Base-by-base conservation (phyloP, 345 rosid species). In the Luvunga scandens region DNA sequence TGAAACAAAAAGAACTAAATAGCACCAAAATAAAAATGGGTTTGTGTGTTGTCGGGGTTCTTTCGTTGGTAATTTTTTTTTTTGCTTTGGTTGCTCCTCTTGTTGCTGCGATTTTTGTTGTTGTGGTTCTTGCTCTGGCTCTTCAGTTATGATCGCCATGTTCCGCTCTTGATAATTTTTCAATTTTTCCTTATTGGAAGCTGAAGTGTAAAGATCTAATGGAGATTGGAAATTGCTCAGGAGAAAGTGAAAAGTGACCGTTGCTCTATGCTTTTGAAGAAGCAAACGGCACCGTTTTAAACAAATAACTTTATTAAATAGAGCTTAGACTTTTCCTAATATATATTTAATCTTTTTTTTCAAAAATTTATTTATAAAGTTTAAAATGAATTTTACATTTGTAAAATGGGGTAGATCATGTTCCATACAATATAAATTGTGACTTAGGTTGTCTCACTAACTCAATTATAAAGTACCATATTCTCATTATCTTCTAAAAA, bases 11-110 rank as follows among this genome's bases (percentile, higher is more conserved):
- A 93, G 65, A 14, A 92, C 87, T 56, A 87, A 84, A 91, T 91
- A 92, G 84, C 89, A 90, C 99, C 99, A 93, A 82, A 95, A 93
- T n/a, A 84, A 76, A 91, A 92, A 66, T 92, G 92, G 75, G 77
- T 87, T 76, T 65, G 84, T 66, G 80, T 73, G 75, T 84, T 73
- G 75, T 83, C 83, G 78, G 75, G 68, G 38, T 77, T 66, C 6
- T 71, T 77, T 28, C 22, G 87, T 77, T 69, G 82, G 72, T 9
- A 75, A 55, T 33, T 39, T 65, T 0, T 78, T 19, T 1, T 71
- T 61, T 70, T 75, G 80, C 36, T 30, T 53, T 67, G 78, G 66
- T 38, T 67, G 56, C 53, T 27, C 88, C 39, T 61, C 84, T 50
- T 30, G 42, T 10, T 30, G 25, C 14, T 4, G 27, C n/a, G 19